Conservation (phyloP, 495 filamentous ascomycete genomes). For the Tuber brumale region DNA sequence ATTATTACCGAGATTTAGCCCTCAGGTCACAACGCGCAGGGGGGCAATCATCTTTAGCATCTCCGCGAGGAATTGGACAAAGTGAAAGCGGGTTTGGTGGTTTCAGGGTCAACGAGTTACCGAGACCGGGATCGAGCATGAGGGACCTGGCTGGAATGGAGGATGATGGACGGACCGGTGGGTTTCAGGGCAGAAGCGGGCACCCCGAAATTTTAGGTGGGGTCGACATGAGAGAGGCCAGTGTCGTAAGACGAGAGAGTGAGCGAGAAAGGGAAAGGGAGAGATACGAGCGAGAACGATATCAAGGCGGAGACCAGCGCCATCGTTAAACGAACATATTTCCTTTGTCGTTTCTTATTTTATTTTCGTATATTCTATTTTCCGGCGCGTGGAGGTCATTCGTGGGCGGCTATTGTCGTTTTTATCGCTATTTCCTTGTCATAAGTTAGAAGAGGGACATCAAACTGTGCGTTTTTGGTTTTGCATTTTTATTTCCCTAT, state of each 20-base stretch:
- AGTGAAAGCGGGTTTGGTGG: constrained; percentile 29
- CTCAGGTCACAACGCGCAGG: constrained; percentile 31
- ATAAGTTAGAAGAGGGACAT: constrained; percentile 36
- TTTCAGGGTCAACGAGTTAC: constrained; percentile 26
- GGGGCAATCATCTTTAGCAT: constrained; percentile 26
- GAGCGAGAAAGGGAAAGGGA: constrained; percentile 12
- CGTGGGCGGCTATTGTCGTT: constrained; percentile 34
- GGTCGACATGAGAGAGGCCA: constrained; percentile 32
- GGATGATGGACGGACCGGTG: constrained; percentile 24
- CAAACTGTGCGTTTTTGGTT: constrained; percentile 34
- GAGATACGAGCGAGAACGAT: constrained; percentile 39
- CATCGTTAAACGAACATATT: constrained; percentile 39
- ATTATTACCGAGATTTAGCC: constrained; percentile 40
- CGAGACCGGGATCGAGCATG: constrained; percentile 30
- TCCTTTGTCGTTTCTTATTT: constrained; percentile 32
- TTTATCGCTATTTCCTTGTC: constrained; percentile 37
- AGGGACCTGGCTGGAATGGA: constrained; percentile 35
- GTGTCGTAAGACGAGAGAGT: constrained; percentile 36
- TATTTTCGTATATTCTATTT: constrained; percentile 24
- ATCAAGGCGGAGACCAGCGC: constrained; percentile 33
- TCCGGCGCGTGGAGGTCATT: constrained; percentile 36
- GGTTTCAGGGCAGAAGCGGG: constrained; percentile 21
- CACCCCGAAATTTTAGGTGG: constrained; percentile 18
- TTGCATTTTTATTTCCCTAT: constrained; percentile 32
- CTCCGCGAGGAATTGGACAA: constrained; percentile 34